Percentiles rank a stretch among this genome's conserved stretches.
phyloP scores from a whole-genome alignment of 148 eudicot genomes.

The Nepenthes mirabilis region DNA sequence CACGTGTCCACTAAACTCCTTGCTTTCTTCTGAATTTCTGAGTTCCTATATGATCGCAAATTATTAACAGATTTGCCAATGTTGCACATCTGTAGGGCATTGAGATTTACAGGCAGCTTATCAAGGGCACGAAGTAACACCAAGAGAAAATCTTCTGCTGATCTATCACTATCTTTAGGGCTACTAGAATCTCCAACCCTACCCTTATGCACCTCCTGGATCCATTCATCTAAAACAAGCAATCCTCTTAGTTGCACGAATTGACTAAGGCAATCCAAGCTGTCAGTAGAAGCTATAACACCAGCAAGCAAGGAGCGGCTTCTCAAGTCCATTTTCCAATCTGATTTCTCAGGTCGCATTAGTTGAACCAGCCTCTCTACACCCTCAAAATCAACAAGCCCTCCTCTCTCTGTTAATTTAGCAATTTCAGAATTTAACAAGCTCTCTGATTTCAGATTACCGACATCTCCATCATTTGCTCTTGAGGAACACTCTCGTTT shows the following conservation, averaged over 20 bases:
- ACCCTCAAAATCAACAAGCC: slow-evolving; percentile 55
- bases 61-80: slow-evolving; percentile 92
- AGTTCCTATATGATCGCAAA: slow-evolving; percentile 61
- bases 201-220: slow-evolving; percentile 81
- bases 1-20: slow-evolving; percentile 84
- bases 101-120: slow-evolving; percentile 85
- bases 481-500: slow-evolving; percentile 56
- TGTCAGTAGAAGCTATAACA: slow-evolving; percentile 74
- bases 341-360: slow-evolving; percentile 57
- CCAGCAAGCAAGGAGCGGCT: slow-evolving; percentile 57
- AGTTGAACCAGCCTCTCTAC: slow-evolving; percentile 79
- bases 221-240: slow-evolving; percentile 79
- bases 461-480: slow-evolving; percentile 45
- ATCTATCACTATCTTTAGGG: slow-evolving; percentile 59
- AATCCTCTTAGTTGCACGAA: slow-evolving; percentile 85
- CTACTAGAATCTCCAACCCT: slow-evolving; percentile 46
- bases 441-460: slow-evolving; percentile 30
- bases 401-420: slow-evolving; percentile 61
- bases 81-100: slow-evolving; percentile 71
- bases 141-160: slow-evolving; percentile 75
- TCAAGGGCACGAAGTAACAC: slow-evolving; percentile 80
- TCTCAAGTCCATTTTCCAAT: slow-evolving; percentile 46
- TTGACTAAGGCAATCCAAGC: slow-evolving; percentile 57
- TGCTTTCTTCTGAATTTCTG: slow-evolving; percentile 90
- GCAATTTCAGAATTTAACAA: slow-evolving; percentile 54